Base-by-base conservation (phyloP, 495 filamentous ascomycete species). In the Pseudotulostoma volvatum region DNA sequence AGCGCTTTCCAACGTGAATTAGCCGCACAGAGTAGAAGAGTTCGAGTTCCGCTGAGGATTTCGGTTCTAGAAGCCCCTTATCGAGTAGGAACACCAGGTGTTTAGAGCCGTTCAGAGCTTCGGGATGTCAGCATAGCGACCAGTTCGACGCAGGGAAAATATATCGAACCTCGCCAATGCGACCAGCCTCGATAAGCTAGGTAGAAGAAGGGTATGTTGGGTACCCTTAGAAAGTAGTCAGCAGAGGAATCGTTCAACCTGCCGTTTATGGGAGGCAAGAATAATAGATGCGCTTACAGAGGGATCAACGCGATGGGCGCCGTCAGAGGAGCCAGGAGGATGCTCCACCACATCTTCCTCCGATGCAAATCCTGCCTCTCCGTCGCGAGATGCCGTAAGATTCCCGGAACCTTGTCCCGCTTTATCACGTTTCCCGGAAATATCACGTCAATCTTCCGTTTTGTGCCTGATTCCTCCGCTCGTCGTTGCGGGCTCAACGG, bases 121-220 rank as follows among this genome's bases (percentile, higher is more conserved):
- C 18, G 15, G 3, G 2, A 13, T 8, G 36, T 60, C 31, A 54
- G 41, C 34, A 25, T 31, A 37, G 28, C 7, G 8, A n/a, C n/a
- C n/a, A n/a, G n/a, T n/a, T n/a, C n/a, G n/a, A n/a, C n/a, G n/a
- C n/a, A n/a, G n/a, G n/a, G n/a, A 4, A 9, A 32, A 31, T 3
- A 9, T 19, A 38, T 52, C 65, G 40, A 40, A 72, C 72, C 72
- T 60, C 72, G 66, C 67, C 73, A 79, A 57, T 81, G 76, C 39
- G 75, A 79, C 59, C 66, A 80, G 44, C 73, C 73, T 48, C 90
- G 69, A 58, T 92, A 99, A 1, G 67, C 70, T 13, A 95, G 65
- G 52, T 96, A 99, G 64, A 96, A 95, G 64, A 96, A 96, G 17
- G 90, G 90, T n/a, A 97, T 66, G 53, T 95, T 95, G 5, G 87